Base-by-base conservation (phyloP, 1,284 basidiomycete genomes). In the Sanghuangporus baumii region DNA sequence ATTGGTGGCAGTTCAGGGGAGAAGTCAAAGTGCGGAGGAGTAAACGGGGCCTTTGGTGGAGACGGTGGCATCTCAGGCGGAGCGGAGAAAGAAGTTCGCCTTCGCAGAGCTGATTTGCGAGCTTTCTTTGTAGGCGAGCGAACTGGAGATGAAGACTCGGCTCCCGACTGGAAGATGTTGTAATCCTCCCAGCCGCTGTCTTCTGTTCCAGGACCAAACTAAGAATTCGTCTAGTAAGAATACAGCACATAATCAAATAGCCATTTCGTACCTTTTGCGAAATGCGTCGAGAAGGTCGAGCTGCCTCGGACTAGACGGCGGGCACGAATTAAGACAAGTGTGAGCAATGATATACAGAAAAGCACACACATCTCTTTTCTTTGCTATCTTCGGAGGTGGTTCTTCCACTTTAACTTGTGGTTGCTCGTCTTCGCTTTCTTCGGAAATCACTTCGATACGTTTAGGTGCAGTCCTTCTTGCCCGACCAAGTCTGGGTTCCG, bases 111-210 rank as follows among this genome's bases (percentile, higher is more conserved):
- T 6, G 70, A 81, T 63, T 81, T 80, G 51, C 85, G 81, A 47
- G 78, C 66, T 59, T 81, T 84, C 3, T 77, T 69, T 59, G 80
- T 80, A 9, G 86, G 81, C 38, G 86, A 84, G 23, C 86, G 83
- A 7, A 72, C 72, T 14, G 89, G 89, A 18, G 89, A 91, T 12
- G 89, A 89, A 12, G 86, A 88, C 69, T 91, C 89, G 3, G 86
- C 86, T 31, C 89, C 89, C 12, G 88, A 91, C 70, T 92, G 89
- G 72, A 92, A 92, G 46, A 91, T 83, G 66, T 92, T 92, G 68
- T 90, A 90, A 68, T 92, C 90, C 70, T 92, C 89, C 89, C 89
- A 92, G 37, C 88, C 89, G 67, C 89, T 91, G 63, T 91, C 88
- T 36, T 88, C 77, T 31, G 72, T 65, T 55, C 66, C 66, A 38